Base-by-base conservation (phyloP, 306 rosid genomes). In the Argentina anserina region DNA sequence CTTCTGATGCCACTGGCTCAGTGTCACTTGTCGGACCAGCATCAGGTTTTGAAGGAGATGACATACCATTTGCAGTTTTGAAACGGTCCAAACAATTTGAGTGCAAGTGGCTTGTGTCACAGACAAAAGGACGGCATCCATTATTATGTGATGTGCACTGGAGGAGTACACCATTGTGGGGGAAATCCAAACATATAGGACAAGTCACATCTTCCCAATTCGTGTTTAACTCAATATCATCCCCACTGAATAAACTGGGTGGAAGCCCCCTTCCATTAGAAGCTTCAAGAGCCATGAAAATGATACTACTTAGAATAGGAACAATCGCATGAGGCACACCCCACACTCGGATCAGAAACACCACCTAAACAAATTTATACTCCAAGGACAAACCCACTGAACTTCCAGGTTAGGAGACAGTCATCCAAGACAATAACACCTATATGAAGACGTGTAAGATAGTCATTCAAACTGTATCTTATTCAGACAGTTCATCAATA, bases 71-170 rank as follows among this genome's bases (percentile, higher is more conserved):
- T 1, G 97, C 90, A 65, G 46, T 86, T 89, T 86, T 91, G 77
- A 89, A 93, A 65, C 97, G 97, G 70, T 87, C 98, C 69, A 94
- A 85, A 73, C 98, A 94, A 82, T 91, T 94, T 2, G 98, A 94
- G 84, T 87, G 98, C 80, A 86, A 75, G 45, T 94, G 96, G 60
- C 83, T 74, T 5, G 98, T 94, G 78, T 91, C 98, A 17, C 98
- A 94, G 20, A 94, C 84, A 76, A 94, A 91, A 71, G 98, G 81
- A 26, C 90, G 96, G 8, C 98, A 94, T 34, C 98, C 98, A 63
- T 86, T 91, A 79, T 86, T 86, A 62, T 77, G 72, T 7, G 94
- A 91, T 31, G 98, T 89, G 79, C 98, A 93, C 73, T 85, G 96
- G 34, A 93, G 96, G 49, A 93, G 94, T 12, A 93, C 98, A 78